Base-by-base conservation (phyloP, 495 filamentous ascomycete species). In the Penicillium bovifimosum region DNA sequence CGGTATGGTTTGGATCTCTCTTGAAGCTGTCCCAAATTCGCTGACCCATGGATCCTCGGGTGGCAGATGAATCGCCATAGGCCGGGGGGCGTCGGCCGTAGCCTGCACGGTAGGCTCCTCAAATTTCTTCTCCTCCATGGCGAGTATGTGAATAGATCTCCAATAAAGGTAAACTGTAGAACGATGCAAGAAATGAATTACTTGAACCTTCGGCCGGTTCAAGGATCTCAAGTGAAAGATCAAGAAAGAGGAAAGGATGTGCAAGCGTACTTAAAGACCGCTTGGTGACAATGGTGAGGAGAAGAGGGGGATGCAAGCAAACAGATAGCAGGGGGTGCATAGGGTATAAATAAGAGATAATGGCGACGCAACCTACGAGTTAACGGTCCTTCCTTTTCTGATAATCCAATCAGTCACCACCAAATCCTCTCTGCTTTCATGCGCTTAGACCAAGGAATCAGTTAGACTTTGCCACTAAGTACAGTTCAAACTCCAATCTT, bases 21-120 rank as follows among this genome's bases (percentile, higher is more conserved):
- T 83, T 84, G 77, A 97, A 96, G 62, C 88, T 86, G 67, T 95
- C 84, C 50, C 87, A 51, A 52, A 90, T 72, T 20, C 80, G 77
- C 10, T 69, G 62, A 0, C 79, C 42, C 7, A 76, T 60, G 43
- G 60, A 58, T 9, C 53, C 66, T 27, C 59, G 54, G 2, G 68
- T 64, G 1, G 58, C n/a, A 18, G 62, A 52, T 3, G 69, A 58
- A 41, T 77, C 67, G 24, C 76, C 76, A 53, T 77, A 78, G 31
- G 47, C 45, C 0, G 72, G 71, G 24, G 64, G 53, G 58, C 53
- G 14, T 73, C 70, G 10, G 53, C 26, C 24, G 54, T 51, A 13
- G 57, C 16, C 27, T 59, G 60, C 29, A 65, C 52, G 45, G 65
- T 55, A 13, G 53, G 50, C 56, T 72, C 67, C 20, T 59, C 63